phyloP scores from a whole-genome alignment of 2,329 filamentous ascomycete genomes.

The Talaromyces pinophilus region DNA sequence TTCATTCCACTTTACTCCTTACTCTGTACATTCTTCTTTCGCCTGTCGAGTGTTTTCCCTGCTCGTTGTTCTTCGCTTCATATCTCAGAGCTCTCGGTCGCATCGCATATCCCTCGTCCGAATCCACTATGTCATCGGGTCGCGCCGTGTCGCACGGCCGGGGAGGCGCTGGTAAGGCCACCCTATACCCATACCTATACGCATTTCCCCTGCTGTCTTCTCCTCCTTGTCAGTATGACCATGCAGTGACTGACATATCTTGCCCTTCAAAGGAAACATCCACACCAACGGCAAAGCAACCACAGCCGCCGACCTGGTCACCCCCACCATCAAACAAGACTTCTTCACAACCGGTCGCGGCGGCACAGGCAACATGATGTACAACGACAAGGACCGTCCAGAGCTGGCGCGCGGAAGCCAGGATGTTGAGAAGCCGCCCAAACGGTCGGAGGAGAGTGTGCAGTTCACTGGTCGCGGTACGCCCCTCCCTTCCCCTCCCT shows the following conservation, averaged over 20 bases:
- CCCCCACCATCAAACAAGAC: constrained; percentile 79
- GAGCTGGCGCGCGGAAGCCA: constrained; percentile 74
- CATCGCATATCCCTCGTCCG: not conserved
- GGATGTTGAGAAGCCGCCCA: constrained; percentile 67
- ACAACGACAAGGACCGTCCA: constrained; percentile 66
- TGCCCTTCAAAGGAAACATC: constrained; percentile 59
- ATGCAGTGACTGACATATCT: not conserved
- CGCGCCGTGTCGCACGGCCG: constrained; percentile 66
- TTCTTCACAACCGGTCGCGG: constrained; percentile 88
- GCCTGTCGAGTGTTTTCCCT: not conserved
- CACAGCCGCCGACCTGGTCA: constrained; percentile 68
- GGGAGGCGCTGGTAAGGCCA: constrained; percentile 67
- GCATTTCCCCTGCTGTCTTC: not conserved
- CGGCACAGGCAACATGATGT: constrained; percentile 85
- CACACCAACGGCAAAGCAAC: constrained; percentile 53
- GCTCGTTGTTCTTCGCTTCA: not conserved
- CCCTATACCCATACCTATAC: not conserved
- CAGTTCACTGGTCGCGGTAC: constrained; percentile 49
- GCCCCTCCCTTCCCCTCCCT: constrained; percentile 16
- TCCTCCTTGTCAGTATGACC: not conserved
- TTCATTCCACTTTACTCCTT: not conserved
- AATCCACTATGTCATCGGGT: constrained; percentile 24
- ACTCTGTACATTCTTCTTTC: constrained; percentile 7
- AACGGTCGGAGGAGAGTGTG: constrained; percentile 41
- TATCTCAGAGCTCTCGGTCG: not conserved